Base-by-base conservation (phyloP, 495 filamentous ascomycete species). In the Penicillium silybi region DNA sequence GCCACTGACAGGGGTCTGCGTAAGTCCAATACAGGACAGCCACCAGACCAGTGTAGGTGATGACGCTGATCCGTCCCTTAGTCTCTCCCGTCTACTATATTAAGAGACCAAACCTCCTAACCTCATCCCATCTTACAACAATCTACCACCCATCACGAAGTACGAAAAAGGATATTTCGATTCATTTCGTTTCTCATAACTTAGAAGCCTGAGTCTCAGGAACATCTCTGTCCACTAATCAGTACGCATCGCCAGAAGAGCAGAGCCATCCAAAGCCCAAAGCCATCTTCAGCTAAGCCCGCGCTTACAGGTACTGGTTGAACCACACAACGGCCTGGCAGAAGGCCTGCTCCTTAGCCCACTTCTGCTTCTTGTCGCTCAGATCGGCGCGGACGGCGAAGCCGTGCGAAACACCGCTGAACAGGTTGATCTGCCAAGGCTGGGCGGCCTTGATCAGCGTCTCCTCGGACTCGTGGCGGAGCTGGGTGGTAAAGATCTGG, bases 311-410 rank as follows among this genome's bases (percentile, higher is more conserved):
- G 62, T 75, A 70, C 64, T 79, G 68, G 54, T 87, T 78, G 61
- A 95, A 93, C 90, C 90, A 96, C 41, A 67, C 62, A 41, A 91
- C 75, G 46, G 89, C 89, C 74, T 95, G 89, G 48, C 77, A 62
- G 63, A 93, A 93, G 22, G 90, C 90, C 73, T 86, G 82, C 75
- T 96, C 88, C 79, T 91, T 92, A 43, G 88, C 86, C 54, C 77
- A 93, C 75, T 84, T 89, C 66, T 80, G 67, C 38, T 70, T 46
- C 63, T 79, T 81, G 48, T 85, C 76, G 56, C 54, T 79, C 37
- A 80, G 54, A 59, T 93, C 88, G 34, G 76, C 71, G 26, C 88
- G 78, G 20, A 92, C 84, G n/a, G 85, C 74, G 58, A 95, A 96
- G 7, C 91, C 91, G 65, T 95, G 91, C 19, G 60, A 58, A 41